Evolutionary conservation across 768 basidiomycete genomes (phyloP).

Genomic region (Psilocybe cubensis): DNA sequence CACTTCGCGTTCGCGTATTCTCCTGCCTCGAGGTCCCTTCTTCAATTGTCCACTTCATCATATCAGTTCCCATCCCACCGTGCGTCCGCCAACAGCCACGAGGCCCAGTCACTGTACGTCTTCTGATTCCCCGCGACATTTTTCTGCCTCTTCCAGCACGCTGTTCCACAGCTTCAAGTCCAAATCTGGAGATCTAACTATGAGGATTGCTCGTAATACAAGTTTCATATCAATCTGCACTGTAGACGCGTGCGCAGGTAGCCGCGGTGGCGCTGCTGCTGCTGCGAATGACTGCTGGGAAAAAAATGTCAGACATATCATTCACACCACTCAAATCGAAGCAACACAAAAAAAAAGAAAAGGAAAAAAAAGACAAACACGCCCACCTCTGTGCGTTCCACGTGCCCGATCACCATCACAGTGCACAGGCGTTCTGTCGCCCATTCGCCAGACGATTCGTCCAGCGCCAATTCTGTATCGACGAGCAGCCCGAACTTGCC

Average conservation of each 20-base stretch:
- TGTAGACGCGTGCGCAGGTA: constrained; percentile 42
- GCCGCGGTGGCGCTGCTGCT: no score
- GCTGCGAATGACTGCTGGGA: constrained; percentile 41
- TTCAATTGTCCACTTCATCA: background rate
- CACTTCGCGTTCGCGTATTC: background rate
- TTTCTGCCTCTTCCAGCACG: constrained; percentile 26
- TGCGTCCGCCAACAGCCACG: background rate
- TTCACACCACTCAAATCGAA: background rate
- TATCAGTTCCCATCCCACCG: constrained; percentile 8
- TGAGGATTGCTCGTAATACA: constrained; percentile 57
- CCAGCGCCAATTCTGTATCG: constrained; percentile 57
- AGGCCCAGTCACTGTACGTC: background rate
- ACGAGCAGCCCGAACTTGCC: constrained; percentile 55
- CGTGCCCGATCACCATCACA: constrained; percentile 59
- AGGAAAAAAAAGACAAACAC: background rate
- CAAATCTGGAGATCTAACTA: constrained; percentile 50
- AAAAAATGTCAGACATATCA: background rate
- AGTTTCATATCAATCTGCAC: constrained; percentile 46
- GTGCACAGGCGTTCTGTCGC: constrained; percentile 52
- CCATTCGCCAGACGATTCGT: constrained; percentile 46
- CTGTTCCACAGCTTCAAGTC: constrained; percentile 48
- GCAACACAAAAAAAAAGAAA: no score
- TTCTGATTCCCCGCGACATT: constrained; percentile 1
- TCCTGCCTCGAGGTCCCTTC: constrained; percentile 14
- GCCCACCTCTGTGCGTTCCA: constrained; percentile 52